These are phyloP conservation scores for Jaminaea rosea DNA, from an alignment of 1,284 basidiomycete species.

Conservation along the genomic window DNA sequence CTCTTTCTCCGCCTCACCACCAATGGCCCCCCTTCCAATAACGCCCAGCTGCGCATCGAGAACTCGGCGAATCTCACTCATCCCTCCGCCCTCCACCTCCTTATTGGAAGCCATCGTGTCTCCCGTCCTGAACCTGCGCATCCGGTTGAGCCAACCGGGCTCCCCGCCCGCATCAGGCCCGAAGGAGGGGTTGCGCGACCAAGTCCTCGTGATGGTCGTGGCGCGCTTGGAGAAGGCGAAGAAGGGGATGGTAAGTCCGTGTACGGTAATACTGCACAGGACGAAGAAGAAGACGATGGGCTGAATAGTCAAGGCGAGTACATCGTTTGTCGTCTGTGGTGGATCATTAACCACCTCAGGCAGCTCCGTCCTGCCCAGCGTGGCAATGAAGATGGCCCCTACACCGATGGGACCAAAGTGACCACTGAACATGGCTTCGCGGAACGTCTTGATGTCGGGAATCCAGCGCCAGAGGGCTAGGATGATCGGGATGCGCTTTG, in stretches of 20 bases:
- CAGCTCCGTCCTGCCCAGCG: constrained; percentile 33
- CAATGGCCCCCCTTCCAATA: constrained; percentile 35
- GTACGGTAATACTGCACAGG: constrained; percentile 41
- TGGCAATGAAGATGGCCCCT: constrained; percentile 45
- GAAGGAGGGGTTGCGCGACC: constrained; percentile 19
- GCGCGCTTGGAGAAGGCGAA: constrained; percentile 41
- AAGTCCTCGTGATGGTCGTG: constrained; percentile 32
- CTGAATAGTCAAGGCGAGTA: constrained; percentile 40
- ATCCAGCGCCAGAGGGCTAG: constrained; percentile 43
- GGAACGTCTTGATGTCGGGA: constrained; percentile 47
- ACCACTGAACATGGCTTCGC: constrained; percentile 44
- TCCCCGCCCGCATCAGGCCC: constrained; percentile 20
- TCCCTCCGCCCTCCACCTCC: constrained; percentile 7
- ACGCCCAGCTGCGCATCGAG: constrained; percentile 27
- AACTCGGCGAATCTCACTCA: constrained; percentile 17
- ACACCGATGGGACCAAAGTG: constrained; percentile 47
- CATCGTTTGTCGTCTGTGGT: constrained; percentile 37
- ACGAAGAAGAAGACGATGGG: constrained; percentile 47
- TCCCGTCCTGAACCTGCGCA: constrained; percentile 25
- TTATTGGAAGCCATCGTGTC: constrained; percentile 16
- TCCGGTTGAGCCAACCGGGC: constrained; percentile 36
- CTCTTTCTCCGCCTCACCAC: constrained; percentile 31
- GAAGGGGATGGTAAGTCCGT: constrained; percentile 46
- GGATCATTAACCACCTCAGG: constrained; percentile 33
- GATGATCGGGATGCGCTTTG: constrained; percentile 44